Conservation (phyloP, 176 grass and related monocot genomes). For the Elaeis guineensis region DNA sequence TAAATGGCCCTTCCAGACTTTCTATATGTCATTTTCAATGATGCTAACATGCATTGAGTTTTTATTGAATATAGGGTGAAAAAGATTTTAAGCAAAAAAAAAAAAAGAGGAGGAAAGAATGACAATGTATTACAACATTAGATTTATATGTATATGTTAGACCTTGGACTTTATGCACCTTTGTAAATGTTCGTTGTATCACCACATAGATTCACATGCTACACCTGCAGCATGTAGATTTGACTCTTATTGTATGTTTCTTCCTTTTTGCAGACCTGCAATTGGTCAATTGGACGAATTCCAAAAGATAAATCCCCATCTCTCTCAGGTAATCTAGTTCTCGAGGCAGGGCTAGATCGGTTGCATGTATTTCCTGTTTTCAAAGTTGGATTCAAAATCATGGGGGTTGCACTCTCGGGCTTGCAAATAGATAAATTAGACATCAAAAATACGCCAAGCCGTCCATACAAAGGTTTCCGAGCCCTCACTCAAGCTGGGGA, state of each 20-base stretch:
- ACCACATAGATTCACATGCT: too few species aligned
- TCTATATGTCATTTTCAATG: too few species aligned
- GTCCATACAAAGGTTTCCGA: constrained; percentile 92
- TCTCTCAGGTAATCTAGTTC: constrained; percentile 69
- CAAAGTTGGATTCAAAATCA: constrained; percentile 83
- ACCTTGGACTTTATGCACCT: too few species aligned
- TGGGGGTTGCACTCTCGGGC: constrained; percentile 76
- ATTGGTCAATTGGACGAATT: constrained; percentile 83
- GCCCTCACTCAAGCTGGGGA: constrained; percentile 79
- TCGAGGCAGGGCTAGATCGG: constrained; percentile 50
- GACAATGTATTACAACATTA: too few species aligned
- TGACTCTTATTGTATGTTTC: neutral
- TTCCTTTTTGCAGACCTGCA: constrained; percentile 54
- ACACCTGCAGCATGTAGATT: neutral
- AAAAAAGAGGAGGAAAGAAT: too few species aligned
- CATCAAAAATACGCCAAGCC: constrained; percentile 42
- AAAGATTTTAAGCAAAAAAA: too few species aligned
- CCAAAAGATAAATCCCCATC: constrained; percentile 87
- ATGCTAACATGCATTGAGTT: too few species aligned
- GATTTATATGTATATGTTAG: too few species aligned
- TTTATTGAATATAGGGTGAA: too few species aligned
- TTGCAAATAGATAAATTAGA: constrained; percentile 95
- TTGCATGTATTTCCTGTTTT: constrained; percentile 64
- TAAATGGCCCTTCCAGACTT: neutral
- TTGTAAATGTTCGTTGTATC: too few species aligned